A percentile compares a stretch with the other conserved stretches of the same genome.
Evolutionary conservation across 495 filamentous ascomycete genomes (phyloP).

Genomic region (Podospora pseudoanserina): DNA sequence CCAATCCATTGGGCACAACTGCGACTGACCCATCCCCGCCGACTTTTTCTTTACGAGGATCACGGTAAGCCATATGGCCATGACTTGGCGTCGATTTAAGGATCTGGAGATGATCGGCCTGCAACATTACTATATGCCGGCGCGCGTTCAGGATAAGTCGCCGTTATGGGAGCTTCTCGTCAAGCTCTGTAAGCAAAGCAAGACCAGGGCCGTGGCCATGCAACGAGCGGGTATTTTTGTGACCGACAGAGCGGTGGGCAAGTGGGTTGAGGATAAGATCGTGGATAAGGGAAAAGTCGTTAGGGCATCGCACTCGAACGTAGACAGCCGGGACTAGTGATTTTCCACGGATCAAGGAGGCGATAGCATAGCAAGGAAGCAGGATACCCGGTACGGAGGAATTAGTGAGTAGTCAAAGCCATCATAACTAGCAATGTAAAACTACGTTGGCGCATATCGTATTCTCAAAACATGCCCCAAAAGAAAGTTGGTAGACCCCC

Average conservation of each 20-base stretch:
- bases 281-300: no score
- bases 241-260: background rate
- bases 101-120: background rate
- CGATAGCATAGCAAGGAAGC: no score
- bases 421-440: no score
- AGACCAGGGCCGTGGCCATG: background rate
- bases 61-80: background rate
- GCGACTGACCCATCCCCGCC: background rate
- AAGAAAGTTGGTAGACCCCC: no score
- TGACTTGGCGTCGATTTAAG: background rate
- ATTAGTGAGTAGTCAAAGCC: no score
- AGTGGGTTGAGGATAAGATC: background rate
- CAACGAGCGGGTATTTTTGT: background rate
- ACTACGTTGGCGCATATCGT: no score
- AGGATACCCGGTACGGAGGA: no score
- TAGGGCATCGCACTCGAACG: no score
- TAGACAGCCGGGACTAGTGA: no score
- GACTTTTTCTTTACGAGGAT: background rate
- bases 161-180: background rate
- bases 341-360: no score
- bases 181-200: background rate
- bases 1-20: background rate
- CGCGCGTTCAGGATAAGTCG: background rate
- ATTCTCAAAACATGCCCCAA: no score
- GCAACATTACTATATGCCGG: background rate